phyloP scores from a whole-genome alignment of 2,329 filamentous ascomycete species.

The Ascochyta pisi region DNA sequence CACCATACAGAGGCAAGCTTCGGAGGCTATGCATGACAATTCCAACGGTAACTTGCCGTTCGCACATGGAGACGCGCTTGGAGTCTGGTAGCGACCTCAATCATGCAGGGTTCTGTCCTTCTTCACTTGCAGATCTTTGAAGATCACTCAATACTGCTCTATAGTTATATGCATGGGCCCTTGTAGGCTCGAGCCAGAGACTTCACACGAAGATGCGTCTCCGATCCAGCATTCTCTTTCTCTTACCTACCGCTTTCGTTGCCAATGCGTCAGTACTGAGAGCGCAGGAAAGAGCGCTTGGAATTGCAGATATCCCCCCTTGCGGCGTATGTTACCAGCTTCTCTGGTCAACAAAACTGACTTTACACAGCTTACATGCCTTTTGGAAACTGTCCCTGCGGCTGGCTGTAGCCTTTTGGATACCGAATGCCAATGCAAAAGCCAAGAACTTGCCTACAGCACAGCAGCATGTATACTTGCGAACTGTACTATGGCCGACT shows the following conservation, averaged over 20 bases:
- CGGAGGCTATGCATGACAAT: background rate
- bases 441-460: constrained; percentile 14
- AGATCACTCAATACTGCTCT: background rate
- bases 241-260: background rate
- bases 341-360: background rate
- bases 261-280: background rate
- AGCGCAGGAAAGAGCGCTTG: constrained; percentile 1
- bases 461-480: constrained; percentile 24
- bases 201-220: background rate
- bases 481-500: constrained; percentile 33
- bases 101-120: background rate
- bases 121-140: background rate
- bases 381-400: constrained; percentile 9
- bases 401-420: constrained; percentile 22
- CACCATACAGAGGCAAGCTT: background rate
- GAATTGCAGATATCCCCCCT: constrained; percentile 6
- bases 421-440: constrained; percentile 24
- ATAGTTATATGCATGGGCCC: background rate
- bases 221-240: background rate
- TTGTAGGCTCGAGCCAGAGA: background rate
- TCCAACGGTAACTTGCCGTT: background rate
- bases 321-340: constrained; percentile 3
- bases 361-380: background rate
- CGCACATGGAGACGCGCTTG: background rate
- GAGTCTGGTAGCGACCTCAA: background rate